These are phyloP conservation scores for Pleoardoris graminearum DNA, from an alignment of 2,329 filamentous ascomycete species.

Conservation along the genomic window DNA sequence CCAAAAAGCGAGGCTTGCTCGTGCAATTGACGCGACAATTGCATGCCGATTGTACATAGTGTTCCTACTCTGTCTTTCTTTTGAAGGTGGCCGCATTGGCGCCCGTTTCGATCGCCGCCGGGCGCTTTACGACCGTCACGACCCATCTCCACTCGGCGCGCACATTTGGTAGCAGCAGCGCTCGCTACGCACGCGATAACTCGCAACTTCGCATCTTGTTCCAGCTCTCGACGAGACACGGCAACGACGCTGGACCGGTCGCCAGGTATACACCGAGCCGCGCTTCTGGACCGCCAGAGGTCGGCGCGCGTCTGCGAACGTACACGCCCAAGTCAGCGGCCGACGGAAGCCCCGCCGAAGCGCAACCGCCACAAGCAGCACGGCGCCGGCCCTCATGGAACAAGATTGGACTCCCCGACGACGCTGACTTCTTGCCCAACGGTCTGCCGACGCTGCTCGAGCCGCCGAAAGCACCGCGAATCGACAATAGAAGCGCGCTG, in stretches of 20 bases:
- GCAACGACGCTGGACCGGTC: not conserved
- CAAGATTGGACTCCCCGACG: not conserved
- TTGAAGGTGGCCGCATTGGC: slow-evolving; percentile 35
- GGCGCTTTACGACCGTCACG: slow-evolving; percentile 35
- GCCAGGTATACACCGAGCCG: not conserved
- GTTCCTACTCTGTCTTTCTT: not conserved
- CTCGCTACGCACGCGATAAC: slow-evolving; percentile 2
- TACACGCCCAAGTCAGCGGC: not conserved
- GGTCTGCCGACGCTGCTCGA: slow-evolving; percentile 13
- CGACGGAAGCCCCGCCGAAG: not conserved
- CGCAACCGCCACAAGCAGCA: not conserved
- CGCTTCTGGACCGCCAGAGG: not conserved
- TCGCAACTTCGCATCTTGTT: not conserved
- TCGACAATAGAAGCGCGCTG: slow-evolving; percentile 2
- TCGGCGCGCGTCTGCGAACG: slow-evolving; percentile 1
- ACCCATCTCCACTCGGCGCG: slow-evolving; percentile 16
- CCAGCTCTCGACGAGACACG: slow-evolving; percentile 1
- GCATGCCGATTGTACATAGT: not conserved
- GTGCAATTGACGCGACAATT: not conserved
- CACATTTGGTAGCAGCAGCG: slow-evolving; percentile 15
- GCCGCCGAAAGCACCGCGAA: slow-evolving; percentile 10
- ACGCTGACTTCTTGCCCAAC: not conserved
- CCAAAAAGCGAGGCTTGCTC: not conserved
- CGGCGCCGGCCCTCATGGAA: not conserved
- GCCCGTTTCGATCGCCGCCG: slow-evolving; percentile 21